Evolutionary conservation across 495 filamentous ascomycete species (phyloP).

Genomic region (Xylaria grammica): DNA sequence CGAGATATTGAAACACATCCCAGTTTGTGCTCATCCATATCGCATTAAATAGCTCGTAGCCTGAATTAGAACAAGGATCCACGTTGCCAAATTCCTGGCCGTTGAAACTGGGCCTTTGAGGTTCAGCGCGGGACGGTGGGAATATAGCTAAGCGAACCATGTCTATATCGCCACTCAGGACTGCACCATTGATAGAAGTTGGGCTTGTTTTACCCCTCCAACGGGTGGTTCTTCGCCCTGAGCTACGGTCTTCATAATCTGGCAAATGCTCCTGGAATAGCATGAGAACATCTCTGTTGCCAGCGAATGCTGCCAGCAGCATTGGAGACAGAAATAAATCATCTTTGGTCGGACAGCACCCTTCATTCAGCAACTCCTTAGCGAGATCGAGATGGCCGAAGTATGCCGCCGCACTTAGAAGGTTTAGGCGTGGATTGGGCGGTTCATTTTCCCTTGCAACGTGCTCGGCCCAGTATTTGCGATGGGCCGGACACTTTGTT

Average conservation of each 20-base stretch:
- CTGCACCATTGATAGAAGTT: slow-evolving; percentile 16
- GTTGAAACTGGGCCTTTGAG: slow-evolving; percentile 20
- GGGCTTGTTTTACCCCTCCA: background rate
- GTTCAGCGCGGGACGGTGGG: slow-evolving; percentile 22
- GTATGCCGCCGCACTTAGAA: slow-evolving; percentile 27
- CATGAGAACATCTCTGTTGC: slow-evolving; percentile 20
- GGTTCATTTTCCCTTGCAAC: slow-evolving; percentile 7
- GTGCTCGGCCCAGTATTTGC: background rate
- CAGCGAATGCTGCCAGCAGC: slow-evolving; percentile 25
- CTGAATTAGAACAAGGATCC: background rate
- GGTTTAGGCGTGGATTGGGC: slow-evolving; percentile 9
- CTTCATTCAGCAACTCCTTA: slow-evolving; percentile 22
- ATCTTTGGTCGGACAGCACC: slow-evolving; percentile 15
- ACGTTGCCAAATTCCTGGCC: slow-evolving; percentile 21
- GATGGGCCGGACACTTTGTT: background rate
- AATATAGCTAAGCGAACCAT: slow-evolving; percentile 25
- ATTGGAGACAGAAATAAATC: slow-evolving; percentile 26
- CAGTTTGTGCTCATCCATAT: background rate
- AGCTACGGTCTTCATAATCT: background rate
- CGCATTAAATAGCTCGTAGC: background rate
- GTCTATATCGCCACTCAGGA: slow-evolving; percentile 23
- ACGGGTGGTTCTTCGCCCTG: background rate
- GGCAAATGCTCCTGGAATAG: slow-evolving; percentile 27
- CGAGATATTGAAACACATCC: background rate
- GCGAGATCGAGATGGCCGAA: slow-evolving; percentile 23